Conservation (phyloP, 2,329 filamentous ascomycete species). For the Sclerotinia spermophila region DNA sequence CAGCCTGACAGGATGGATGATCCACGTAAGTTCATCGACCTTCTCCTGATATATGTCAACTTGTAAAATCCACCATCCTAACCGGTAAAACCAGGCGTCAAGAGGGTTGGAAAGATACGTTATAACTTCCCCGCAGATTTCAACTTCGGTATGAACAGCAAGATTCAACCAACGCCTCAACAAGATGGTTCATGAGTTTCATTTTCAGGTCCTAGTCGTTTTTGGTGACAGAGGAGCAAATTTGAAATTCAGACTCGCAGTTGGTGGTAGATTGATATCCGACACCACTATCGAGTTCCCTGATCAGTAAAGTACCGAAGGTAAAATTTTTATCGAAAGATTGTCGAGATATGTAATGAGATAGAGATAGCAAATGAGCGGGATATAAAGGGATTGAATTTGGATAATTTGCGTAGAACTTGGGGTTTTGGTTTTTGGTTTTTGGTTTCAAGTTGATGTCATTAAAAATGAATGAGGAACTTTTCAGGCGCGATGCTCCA, state of each 20-base stretch:
- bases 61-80: neutral
- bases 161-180: conserved; percentile 8
- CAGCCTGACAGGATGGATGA: conserved; percentile 16
- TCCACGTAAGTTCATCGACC: conserved; percentile 10
- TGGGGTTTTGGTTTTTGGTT: neutral
- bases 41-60: neutral
- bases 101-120: conserved; percentile 10
- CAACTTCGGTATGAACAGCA: neutral
- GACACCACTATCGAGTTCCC: neutral
- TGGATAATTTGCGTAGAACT: neutral
- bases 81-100: conserved; percentile 12
- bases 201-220: conserved; percentile 3
- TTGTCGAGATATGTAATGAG: neutral
- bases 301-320: neutral
- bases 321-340: neutral
- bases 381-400: neutral
- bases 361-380: neutral
- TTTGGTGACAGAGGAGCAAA: conserved; percentile 22
- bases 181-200: conserved; percentile 1
- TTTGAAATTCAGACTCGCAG: conserved; percentile 11
- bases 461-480: neutral
- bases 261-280: neutral
- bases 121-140: conserved; percentile 2
- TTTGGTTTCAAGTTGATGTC: too few species aligned
- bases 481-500: neutral